phyloP scores from a whole-genome alignment of 1,139 yeast genomes.

The Zygosaccharomyces pseudobailii region DNA sequence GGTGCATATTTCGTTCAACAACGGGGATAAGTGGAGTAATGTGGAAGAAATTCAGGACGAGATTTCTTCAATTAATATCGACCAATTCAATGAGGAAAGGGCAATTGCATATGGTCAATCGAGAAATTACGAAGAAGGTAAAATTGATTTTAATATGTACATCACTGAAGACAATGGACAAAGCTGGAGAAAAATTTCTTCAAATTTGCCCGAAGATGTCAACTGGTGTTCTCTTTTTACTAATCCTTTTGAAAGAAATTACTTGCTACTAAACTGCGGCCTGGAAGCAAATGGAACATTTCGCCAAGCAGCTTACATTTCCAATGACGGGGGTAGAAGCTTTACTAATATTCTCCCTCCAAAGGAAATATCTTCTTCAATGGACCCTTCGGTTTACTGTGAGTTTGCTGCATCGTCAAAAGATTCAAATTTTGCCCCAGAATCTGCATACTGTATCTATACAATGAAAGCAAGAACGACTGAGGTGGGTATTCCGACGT shows the following conservation, averaged over 20 bases:
- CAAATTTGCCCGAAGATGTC: constrained; percentile 1
- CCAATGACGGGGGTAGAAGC: constrained; percentile 19
- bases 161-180: constrained; percentile 27
- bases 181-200: constrained; percentile 17
- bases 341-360: constrained; percentile 12
- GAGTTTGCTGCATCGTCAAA: constrained; percentile 2
- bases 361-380: background rate
- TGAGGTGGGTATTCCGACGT: background rate
- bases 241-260: constrained; percentile 13
- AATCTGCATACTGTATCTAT: constrained; percentile 13
- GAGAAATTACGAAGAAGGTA: background rate
- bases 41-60: constrained; percentile 5
- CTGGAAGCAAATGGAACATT: background rate
- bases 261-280: constrained; percentile 10
- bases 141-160: constrained; percentile 6
- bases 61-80: constrained; percentile 14
- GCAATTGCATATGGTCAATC: constrained; percentile 17
- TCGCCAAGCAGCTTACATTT: constrained; percentile 1
- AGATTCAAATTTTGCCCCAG: constrained; percentile 15
- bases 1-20: constrained; percentile 10
- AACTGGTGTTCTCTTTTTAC: background rate
- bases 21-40: constrained; percentile 25
- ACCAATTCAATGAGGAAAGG: constrained; percentile 17
- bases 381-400: background rate
- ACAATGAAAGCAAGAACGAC: background rate